A percentile compares a stretch with the other conserved stretches of the same genome.
phyloP scores from a whole-genome alignment of 257 asterid genomes.

The Apocynum venetum region DNA sequence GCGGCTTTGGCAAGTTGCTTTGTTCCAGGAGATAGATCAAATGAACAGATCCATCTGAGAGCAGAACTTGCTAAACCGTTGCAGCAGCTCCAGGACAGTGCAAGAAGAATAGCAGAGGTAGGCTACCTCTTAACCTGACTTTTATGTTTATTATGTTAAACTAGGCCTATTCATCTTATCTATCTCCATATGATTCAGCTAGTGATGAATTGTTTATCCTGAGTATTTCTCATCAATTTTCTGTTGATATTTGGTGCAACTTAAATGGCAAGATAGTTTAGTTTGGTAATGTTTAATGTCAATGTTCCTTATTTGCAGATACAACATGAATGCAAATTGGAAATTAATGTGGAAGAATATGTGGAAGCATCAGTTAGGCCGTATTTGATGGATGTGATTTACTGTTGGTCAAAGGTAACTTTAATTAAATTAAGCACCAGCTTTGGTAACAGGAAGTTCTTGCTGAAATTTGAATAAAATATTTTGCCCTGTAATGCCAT shows the following conservation, averaged over 20 bases:
- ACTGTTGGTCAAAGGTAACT: conserved; percentile 95
- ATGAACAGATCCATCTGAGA: conserved; percentile 74
- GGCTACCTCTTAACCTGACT: neutral
- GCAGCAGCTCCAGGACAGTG: conserved; percentile 96
- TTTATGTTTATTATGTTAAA: neutral
- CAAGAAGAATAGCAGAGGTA: conserved; percentile 94
- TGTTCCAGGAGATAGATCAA: conserved; percentile 81
- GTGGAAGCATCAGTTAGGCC: conserved; percentile 94
- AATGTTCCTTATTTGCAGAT: conserved; percentile 42
- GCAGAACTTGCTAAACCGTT: conserved; percentile 89
- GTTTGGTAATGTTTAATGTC: neutral
- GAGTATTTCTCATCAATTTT: neutral
- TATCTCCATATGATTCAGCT: neutral
- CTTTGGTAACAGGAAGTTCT: neutral
- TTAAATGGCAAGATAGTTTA: neutral
- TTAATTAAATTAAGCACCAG: neutral
- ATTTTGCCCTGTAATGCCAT: neutral
- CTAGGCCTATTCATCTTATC: neutral
- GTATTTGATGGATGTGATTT: conserved; percentile 90
- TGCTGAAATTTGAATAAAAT: neutral
- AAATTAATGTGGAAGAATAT: conserved; percentile 86
- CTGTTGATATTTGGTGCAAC: neutral
- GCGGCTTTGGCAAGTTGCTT: conserved; percentile 97
- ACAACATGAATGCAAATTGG: conserved; percentile 97
- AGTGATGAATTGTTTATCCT: neutral